Base-by-base conservation (phyloP, 2,329 filamentous ascomycete genomes). In the Fusarium papillatum region DNA sequence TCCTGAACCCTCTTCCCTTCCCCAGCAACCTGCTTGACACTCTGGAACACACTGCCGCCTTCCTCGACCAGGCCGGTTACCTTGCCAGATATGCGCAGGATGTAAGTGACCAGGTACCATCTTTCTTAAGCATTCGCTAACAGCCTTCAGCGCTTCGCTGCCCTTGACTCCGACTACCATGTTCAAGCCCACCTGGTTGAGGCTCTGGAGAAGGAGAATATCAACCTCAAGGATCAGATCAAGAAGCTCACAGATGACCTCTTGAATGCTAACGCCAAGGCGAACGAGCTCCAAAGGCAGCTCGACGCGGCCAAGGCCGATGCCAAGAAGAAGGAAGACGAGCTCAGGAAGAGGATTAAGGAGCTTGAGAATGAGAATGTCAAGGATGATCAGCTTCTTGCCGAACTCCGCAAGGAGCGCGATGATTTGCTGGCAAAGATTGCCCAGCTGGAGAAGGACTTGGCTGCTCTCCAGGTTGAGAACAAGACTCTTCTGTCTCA, bases 41-140 rank as follows among this genome's bases (percentile, higher is more conserved):
- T 11, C 13, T 62, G 60, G 38, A 43, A n/a, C 60, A 62, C 26
- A 46, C 60, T 5, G 36, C 36, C 26, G 38, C 60, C 7, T 62
- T 62, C n/a, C 38, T 62, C 19, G 60, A 62, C 22, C 60, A 62
- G 22, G 60, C 60, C 34, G 60, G 60, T 11, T 46, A 62, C 60
- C 38, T 43, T 62, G 60, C 60, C 17, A 62, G 19, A n/a, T 62
- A 62, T 22, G 60, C 60, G 5, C 34, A 60, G 22, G 57, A 60
- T 11, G 57, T 60, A 38, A 26, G 55, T 38, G 10, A 19, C 16
- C 10, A 29, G 7, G 16, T 16, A 29, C 48, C 8, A 19, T 7
- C 4, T 26, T 16, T 24, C 11, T 38, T 7, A 10, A 19, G 31
- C 8, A 24, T 24, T 26, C n/a, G 34, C 34, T 60, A 26, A 38